Conservation (phyloP, 805 yeast species). For the Kodamaea lidongshanica region DNA sequence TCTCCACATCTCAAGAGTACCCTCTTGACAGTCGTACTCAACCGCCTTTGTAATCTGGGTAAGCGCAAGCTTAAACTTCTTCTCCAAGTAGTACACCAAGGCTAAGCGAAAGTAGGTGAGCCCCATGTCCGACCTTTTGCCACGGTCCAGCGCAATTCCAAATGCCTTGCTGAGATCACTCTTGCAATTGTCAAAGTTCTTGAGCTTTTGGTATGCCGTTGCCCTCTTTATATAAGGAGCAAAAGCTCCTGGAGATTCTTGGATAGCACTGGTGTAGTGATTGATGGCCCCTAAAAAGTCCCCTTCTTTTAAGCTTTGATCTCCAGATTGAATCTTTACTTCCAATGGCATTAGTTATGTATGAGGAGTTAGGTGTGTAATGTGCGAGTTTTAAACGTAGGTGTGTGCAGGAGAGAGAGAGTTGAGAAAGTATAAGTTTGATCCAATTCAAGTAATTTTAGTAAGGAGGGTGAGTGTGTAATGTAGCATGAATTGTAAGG, state of each 20-base stretch:
- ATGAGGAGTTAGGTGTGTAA: too few species aligned
- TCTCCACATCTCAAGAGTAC: slow-evolving; percentile 45
- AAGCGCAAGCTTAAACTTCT: slow-evolving; percentile 37
- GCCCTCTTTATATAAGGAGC: slow-evolving; percentile 45
- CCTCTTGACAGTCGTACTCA: slow-evolving; percentile 38
- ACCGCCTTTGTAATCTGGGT: slow-evolving; percentile 38
- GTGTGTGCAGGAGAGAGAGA: too few species aligned
- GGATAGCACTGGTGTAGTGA: slow-evolving; percentile 33
- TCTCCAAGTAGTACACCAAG: slow-evolving; percentile 38
- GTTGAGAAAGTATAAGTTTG: too few species aligned
- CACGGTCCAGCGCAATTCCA: slow-evolving; percentile 39
- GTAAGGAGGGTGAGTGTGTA: too few species aligned
- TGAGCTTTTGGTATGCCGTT: slow-evolving; percentile 42
- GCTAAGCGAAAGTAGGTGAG: slow-evolving; percentile 45
- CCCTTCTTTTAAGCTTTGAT: slow-evolving; percentile 20
- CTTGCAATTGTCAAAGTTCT: slow-evolving; percentile 44
- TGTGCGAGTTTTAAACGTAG: too few species aligned
- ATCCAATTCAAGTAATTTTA: too few species aligned
- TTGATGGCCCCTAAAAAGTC: slow-evolving; percentile 42
- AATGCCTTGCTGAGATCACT: slow-evolving; percentile 42
- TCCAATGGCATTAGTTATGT: slow-evolving; percentile 36
- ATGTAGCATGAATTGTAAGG: too few species aligned
- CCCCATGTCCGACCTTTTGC: slow-evolving; percentile 43
- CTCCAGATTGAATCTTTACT: slow-evolving; percentile 29
- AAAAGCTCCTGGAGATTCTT: slow-evolving; percentile 40